Base-by-base conservation (phyloP, 306 rosid species). In the Cyamopsis tetragonoloba region DNA sequence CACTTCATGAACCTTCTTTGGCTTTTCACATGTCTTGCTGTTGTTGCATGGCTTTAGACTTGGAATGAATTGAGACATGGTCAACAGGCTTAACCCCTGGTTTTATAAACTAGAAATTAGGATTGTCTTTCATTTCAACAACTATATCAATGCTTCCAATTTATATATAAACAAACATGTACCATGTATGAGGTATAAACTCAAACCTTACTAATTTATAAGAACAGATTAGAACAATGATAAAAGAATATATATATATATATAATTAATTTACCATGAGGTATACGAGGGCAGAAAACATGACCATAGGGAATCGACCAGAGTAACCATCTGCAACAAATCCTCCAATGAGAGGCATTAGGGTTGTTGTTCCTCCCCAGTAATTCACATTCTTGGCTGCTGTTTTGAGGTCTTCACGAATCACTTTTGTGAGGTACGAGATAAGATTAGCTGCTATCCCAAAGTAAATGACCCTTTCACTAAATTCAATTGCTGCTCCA, bases 331-430 rank as follows among this genome's bases (percentile, higher is more conserved):
- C 86, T 53, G 82, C 89, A 4, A 79, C 3, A 72, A 81, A 67
- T 3, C 80, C 89, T 0, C 89, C 89, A 0, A 81, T 14, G 0
- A 84, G 74, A 63, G 89, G 89, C 82, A 84, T 68, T 6, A 81
- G 19, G 39, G 89, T 79, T 30, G 89, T 58, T 50, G 81, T 80
- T 72, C 86, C 89, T 12, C 68, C 0, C 89, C 86, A 84, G 75
- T 75, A 84, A 51, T 84, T 84, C 17, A 84, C 89, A 68, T 81
- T 81, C 53, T 73, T 83, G 13, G 76, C 79, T 0, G 88, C 88
- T 60, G 81, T 83, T 41, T 70, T 26, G 47, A 83, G 89, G 37
- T 81, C 86, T 76, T 81, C 84, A 50, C 79, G 80, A 28, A 84
- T 63, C 59, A 84, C 84, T 76, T 20, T 48, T 5, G 89, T 81